Base-by-base conservation (phyloP, 257 asterid species). In the Gentiana dahurica region DNA sequence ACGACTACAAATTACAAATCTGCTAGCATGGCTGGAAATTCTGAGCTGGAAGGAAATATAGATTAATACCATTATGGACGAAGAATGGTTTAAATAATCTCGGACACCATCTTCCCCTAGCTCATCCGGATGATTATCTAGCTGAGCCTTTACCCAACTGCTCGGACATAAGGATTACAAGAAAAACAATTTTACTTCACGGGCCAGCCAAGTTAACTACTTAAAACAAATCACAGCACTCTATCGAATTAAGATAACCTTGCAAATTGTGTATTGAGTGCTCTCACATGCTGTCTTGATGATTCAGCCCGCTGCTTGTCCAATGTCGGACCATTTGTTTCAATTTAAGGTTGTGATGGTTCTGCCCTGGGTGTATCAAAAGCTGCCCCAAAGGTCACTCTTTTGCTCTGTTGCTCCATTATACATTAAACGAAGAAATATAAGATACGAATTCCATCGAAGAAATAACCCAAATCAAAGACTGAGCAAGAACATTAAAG, bases 21-120 rank as follows among this genome's bases (percentile, higher is more conserved):
- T 41, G 46, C 46, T 10, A 41, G 46, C 46, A 41, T 41, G 46
- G 46, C 6, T 10, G 9, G 9, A 41, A 41, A 41, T 13, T 10
- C 41, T 13, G 9, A 11, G 34, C 55, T 69, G 64, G 10, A 12
- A 71, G 49, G 34, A 54, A 41, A 61, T 53, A 43, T 53, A n/a
- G 54, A 49, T 61, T 47, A 50, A 75, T 77, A 92, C 99, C 97
- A 75, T 71, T 72, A 92, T 83, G 73, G 64, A 69, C 68, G 75
- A 15, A 78, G 97, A 78, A 66, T 92, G 99, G 76, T 69, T 81
- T 58, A 85, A 65, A 76, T 92, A 92, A 71, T 92, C 99, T 72
- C 80, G 87, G 50, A 73, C 72, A 65, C 97, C 99, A 57, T 88
- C 99, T 68, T 83, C 95, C 99, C 99, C 88, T 53, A 92, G 95